Base-by-base conservation (phyloP, 352 stramenopile species). In the Phytophthora podocarpi region DNA sequence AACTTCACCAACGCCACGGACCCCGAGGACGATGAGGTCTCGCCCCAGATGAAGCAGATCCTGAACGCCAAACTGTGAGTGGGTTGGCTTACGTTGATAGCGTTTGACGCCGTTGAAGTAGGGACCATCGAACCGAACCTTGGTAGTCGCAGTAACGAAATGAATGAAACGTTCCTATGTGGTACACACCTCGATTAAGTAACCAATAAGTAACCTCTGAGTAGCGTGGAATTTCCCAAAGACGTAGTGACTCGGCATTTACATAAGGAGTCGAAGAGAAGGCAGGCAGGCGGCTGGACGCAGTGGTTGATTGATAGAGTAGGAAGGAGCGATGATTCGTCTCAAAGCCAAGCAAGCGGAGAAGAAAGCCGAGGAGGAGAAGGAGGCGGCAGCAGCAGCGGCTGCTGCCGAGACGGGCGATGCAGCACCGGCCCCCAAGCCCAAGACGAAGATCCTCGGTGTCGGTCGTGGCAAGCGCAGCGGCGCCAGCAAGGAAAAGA, bases 261-360 rank as follows among this genome's bases (percentile, higher is more conserved):
- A 47, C 40, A n/a, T n/a, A n/a, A 53, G 10, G 20, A 62, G 49
- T 36, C 27, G 7, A 42, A 63, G 36, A 48, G 42, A 54, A 55
- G 21, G 34, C 5, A 24, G n/a, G n/a, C n/a, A n/a, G n/a, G n/a
- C n/a, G n/a, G n/a, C n/a, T n/a, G n/a, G n/a, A n/a, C n/a, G n/a
- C n/a, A n/a, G n/a, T n/a, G n/a, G n/a, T n/a, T n/a, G n/a, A n/a
- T n/a, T n/a, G n/a, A n/a, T n/a, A n/a, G 39, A 34, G 36, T 34
- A 39, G 24, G 13, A 39, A 16, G 2, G 35, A 43, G 36, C 3
- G 23, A 92, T 92, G 83, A 90, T 92, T 67, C 83, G 83, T 47
- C 73, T 92, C 36, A 92, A 92, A 79, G 81, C 84, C 21, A 93
- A 91, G 74, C 86, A 93, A 71, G 80, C 87, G 37, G 82, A 95